Base-by-base conservation (phyloP, 2,329 filamentous ascomycete genomes). In the Trichoderma lentiforme region DNA sequence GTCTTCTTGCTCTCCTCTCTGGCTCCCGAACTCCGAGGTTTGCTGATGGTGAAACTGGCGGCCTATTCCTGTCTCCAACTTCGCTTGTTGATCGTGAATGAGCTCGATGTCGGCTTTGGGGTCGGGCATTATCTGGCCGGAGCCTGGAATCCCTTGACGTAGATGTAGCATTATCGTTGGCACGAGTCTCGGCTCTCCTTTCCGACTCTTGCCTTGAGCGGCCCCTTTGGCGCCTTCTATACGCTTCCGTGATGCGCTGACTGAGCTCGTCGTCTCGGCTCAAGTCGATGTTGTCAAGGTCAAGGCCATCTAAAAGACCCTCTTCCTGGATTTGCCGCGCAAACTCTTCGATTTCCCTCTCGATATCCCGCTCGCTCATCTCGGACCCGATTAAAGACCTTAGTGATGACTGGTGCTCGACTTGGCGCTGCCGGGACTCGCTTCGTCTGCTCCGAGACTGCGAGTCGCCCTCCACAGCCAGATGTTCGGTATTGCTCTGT, bases 401-500 rank as follows among this genome's bases (percentile, higher is more conserved):
- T 74, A 98, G 84, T 72, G 94, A 97, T 0, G 94, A 92, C 83
- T 98, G 95, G 78, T 98, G 95, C 78, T 96, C 94, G 62, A 98
- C 86, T 67, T 90, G 91, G 64, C 92, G 81, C 69, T 84, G 84
- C 30, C 83, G 81, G 39, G 84, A 86, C 70, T 85, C 84, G 74
- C 86, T 86, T 53, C 81, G 82, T 70, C 83, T 79, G 74, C 74
- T 81, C 76, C 58, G 74, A 58, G 75, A 75, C 8, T 77, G 75
- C n/a, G 34, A 26, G 26, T 78, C 73, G 24, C 81, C 78, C 30
- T 77, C 76, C 14, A 82, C 83, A 2, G 81, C 76, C 30, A 84
- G 77, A 73, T 83, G 81, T 26, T 82, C 83, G 14, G 79, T 79
- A 30, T 74, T 78, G 11, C 75, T 76, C 7, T 77, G 76, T 2